Conservation (phyloP, 768 basidiomycete species). For the Boletus sp. region DNA sequence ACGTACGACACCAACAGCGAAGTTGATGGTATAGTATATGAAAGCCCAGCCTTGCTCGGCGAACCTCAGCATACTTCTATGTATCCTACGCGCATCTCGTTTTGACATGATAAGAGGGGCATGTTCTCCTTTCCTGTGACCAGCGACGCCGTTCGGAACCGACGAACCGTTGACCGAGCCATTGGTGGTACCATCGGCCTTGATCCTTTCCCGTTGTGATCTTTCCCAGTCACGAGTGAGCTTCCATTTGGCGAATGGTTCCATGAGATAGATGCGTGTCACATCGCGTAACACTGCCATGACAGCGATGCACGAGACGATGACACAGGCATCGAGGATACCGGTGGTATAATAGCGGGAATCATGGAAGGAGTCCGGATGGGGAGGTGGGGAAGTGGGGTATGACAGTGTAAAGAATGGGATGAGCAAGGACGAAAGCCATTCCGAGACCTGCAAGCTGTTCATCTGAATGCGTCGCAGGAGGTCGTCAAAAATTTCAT, state of each 20-base stretch:
- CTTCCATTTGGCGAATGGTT: conserved; percentile 79
- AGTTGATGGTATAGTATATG: conserved; percentile 75
- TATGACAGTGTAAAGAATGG: conserved; percentile 78
- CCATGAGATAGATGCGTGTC: conserved; percentile 66
- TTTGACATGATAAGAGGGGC: conserved; percentile 21
- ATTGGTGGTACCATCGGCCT: conserved; percentile 27
- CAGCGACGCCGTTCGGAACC: conserved; percentile 30
- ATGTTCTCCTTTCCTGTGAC: conserved; percentile 22
- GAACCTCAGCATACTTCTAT: conserved; percentile 78
- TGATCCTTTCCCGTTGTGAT: conserved; percentile 19
- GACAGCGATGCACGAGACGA: conserved; percentile 75
- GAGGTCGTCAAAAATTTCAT: conserved; percentile 37
- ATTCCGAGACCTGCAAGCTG: conserved; percentile 32
- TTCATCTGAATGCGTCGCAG: conserved; percentile 36
- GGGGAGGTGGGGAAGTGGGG: conserved; percentile 50
- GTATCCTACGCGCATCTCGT: conserved; percentile 58
- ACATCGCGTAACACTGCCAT: conserved; percentile 88
- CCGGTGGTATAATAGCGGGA: conserved; percentile 72
- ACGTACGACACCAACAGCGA: conserved; percentile 79
- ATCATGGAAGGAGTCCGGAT: conserved; percentile 70
- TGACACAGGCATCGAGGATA: conserved; percentile 71
- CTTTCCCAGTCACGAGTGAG: conserved; percentile 52
- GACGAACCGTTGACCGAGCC: conserved; percentile 20
- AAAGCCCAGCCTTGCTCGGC: conserved; percentile 94
- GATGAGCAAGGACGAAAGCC: conserved; percentile 51